A percentile compares a stretch with the other conserved stretches of the same genome.
Conservation (phyloP, 345 rosid species). For the Gossypium stocksii region DNA sequence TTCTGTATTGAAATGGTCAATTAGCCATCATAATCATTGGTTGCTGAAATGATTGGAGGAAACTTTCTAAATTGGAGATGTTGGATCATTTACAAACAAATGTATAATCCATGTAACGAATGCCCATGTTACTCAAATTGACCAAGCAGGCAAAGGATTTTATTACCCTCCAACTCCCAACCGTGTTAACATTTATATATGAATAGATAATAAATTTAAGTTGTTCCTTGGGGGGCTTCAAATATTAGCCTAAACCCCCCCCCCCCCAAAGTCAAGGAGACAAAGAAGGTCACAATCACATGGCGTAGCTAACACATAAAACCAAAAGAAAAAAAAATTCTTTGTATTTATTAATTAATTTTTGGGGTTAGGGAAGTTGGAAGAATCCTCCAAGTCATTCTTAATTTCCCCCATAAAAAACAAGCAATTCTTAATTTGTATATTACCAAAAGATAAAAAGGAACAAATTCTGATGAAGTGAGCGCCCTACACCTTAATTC, state of each 20-base stretch:
- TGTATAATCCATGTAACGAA: not conserved
- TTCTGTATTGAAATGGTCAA: slow-evolving; percentile 2
- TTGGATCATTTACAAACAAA: not conserved
- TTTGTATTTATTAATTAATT: not conserved
- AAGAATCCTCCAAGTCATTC: slow-evolving; percentile 1
- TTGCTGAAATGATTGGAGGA: not conserved
- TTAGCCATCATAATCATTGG: not conserved
- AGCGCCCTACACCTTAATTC: slow-evolving; percentile 24
- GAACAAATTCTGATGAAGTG: slow-evolving; percentile 27
- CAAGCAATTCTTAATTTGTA: not conserved
- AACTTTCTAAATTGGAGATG: not conserved
- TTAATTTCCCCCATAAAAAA: not conserved
- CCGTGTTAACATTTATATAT: not conserved
- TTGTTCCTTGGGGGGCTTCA: not conserved
- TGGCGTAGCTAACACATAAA: not conserved
- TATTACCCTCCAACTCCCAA: not conserved
- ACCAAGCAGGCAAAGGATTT: not conserved
- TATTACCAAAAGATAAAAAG: not conserved
- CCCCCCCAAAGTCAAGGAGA: not conserved
- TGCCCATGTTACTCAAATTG: not conserved
- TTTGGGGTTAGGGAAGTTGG: not conserved
- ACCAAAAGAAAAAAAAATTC: not conserved
- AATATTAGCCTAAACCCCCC: not conserved
- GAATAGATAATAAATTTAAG: too few species aligned
- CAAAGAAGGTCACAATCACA: not conserved